Conservation (phyloP, 306 rosid species). For the Gleditsia sinensis region DNA sequence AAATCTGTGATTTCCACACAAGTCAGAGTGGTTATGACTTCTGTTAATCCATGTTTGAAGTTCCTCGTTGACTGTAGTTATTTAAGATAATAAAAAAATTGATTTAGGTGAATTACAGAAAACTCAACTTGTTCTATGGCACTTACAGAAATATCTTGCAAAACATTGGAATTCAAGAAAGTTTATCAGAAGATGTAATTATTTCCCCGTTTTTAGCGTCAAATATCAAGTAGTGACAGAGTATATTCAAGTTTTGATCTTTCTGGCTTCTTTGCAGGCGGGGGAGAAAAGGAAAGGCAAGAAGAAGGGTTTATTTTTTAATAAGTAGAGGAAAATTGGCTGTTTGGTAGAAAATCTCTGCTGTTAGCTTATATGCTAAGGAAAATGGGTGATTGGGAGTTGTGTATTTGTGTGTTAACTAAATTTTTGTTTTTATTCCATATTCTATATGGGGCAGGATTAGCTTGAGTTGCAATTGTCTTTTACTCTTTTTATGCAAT, state of each 20-base stretch:
- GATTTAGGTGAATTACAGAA: neutral
- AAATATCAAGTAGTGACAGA: neutral
- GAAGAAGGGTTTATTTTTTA: slow-evolving; percentile 70
- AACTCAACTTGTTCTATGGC: neutral
- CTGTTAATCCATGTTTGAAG: neutral
- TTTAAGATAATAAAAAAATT: too few species aligned
- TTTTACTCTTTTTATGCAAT: neutral
- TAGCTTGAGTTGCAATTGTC: slow-evolving; percentile 48
- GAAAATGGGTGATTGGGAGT: slow-evolving; percentile 26
- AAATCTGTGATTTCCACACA: neutral
- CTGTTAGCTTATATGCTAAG: slow-evolving; percentile 20
- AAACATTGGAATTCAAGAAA: neutral
- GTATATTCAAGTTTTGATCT: slow-evolving; percentile 11
- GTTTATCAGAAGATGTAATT: neutral
- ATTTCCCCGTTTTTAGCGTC: neutral
- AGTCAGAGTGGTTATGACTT: neutral
- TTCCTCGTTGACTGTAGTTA: too few species aligned
- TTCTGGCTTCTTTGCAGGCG: slow-evolving; percentile 60
- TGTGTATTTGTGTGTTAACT: slow-evolving; percentile 35
- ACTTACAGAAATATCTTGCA: neutral
- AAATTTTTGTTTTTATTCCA: slow-evolving; percentile 37
- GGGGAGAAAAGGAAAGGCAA: slow-evolving; percentile 73
- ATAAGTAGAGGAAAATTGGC: slow-evolving; percentile 43
- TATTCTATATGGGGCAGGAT: slow-evolving; percentile 40
- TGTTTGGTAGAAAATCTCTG: slow-evolving; percentile 36